Base-by-base conservation (phyloP, 192 early-diverging fungal genomes). In the Entomortierella lignicola region DNA sequence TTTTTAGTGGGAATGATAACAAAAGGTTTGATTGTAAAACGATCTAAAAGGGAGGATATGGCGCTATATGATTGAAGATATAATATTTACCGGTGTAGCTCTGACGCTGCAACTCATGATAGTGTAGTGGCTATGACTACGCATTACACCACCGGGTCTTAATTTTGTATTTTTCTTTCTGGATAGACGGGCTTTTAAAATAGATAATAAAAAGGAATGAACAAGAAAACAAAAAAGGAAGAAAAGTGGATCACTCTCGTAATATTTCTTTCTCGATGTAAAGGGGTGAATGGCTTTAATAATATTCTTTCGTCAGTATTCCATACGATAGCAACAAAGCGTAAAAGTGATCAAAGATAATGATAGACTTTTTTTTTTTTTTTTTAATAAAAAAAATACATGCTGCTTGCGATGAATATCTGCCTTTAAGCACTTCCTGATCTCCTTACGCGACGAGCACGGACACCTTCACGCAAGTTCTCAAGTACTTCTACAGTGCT, bases 401-500 rank as follows among this genome's bases (percentile, higher is more conserved):
- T 4, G 4, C 5, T 47, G 20, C 12, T 20, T 47, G 13, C 13
- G 27, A 55, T 13, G 54, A 26, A 12, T 50, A 41, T 15, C 34
- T 27, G 29, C 21, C 12, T 51, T 79, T 79, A 70, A 47, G 75
- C 69, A 34, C 53, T 69, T 41, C 66, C 59, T 8, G 60, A 34
- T 63, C 64, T 69, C 55, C 82, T 69, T 50, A 71, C 63, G 43
- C 92, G 87, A 56, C 94, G 86, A 59, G 85, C 83, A 58, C 85
- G 88, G 30, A 96, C 92, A 80, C 88, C 93, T 72, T 91, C 89
- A 43, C 88, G 82, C 65, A 96, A 81, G 32, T 82, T 83, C 13
- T 95, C 90, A 8, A 98, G 85, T 30, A 93, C 88, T 21, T 89
- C 75, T 13, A 93, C 90, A 0, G 97, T 99, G 66, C 91, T 88